A percentile compares a stretch with the other conserved stretches of the same genome.
Conservation (phyloP, 192 early-diverging fungal species). For the Coemansia sp. region DNA sequence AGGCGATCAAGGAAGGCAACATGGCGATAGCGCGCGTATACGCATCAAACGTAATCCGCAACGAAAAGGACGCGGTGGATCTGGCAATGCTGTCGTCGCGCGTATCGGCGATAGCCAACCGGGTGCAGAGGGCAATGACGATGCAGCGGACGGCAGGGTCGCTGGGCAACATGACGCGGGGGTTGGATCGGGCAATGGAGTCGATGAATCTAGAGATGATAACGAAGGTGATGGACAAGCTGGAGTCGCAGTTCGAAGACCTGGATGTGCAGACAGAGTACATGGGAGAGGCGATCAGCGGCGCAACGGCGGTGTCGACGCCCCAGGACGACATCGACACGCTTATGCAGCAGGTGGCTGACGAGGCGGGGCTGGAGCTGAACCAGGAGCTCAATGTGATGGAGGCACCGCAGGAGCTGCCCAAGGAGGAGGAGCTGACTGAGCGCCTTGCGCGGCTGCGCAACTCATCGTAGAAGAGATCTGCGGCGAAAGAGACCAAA, state of each 20-base stretch:
- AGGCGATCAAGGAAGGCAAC: constrained; percentile 92
- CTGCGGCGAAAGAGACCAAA: not conserved
- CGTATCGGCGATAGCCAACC: constrained; percentile 87
- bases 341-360: constrained; percentile 95
- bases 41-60: constrained; percentile 94
- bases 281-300: constrained; percentile 93
- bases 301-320: constrained; percentile 81
- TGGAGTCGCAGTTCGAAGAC: constrained; percentile 96
- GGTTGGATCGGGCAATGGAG: constrained; percentile 92
- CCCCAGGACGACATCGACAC: constrained; percentile 90
- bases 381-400: constrained; percentile 54
- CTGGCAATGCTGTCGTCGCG: constrained; percentile 82
- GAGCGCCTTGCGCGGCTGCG: constrained; percentile 66
- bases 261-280: constrained; percentile 96
- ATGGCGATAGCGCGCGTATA: constrained; percentile 92
- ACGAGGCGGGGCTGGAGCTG: constrained; percentile 91
- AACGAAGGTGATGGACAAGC: constrained; percentile 97
- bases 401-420: constrained; percentile 57
- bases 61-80: constrained; percentile 93
- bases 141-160: constrained; percentile 84
- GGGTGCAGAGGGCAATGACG: constrained; percentile 91
- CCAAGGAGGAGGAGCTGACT: constrained; percentile 56
- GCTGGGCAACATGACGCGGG: constrained; percentile 87
- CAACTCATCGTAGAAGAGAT: constrained; percentile 50
- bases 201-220: constrained; percentile 98